Conservation (phyloP, 192 early-diverging fungal genomes). For the Rhizoclosmatium sp. region DNA sequence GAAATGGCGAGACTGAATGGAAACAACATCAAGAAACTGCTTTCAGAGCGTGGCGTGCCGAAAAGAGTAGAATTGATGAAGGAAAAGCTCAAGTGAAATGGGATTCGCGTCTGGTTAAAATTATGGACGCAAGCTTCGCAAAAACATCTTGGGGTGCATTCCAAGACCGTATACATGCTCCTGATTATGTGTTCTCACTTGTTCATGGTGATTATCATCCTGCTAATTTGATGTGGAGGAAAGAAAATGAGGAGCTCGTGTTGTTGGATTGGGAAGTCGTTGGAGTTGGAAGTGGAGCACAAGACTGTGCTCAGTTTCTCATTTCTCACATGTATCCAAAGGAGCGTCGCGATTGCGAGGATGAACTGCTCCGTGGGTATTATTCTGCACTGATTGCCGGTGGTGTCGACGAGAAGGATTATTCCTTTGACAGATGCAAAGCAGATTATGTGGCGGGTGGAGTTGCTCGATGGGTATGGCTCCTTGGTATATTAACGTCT, state of each 20-base stretch:
- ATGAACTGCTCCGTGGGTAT: conserved; percentile 3
- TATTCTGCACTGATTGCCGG: not conserved
- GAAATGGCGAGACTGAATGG: conserved; percentile 4
- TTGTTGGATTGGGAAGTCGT: conserved; percentile 30
- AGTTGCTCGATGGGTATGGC: conserved; percentile 19
- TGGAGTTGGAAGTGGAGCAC: conserved; percentile 12
- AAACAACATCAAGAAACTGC: not conserved
- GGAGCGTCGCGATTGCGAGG: conserved; percentile 5
- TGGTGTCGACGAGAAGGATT: not conserved
- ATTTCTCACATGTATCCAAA: conserved; percentile 32
- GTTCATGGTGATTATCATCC: conserved; percentile 31
- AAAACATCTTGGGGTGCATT: conserved; percentile 8
- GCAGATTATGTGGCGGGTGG: conserved; percentile 14
- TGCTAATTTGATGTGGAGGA: conserved; percentile 24
- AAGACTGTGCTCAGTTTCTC: conserved; percentile 20
- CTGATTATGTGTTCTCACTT: conserved; percentile 13
- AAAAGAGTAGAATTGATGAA: not conserved
- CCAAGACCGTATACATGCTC: not conserved
- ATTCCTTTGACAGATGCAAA: conserved; percentile 9
- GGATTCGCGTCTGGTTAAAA: not conserved
- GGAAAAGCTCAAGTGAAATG: not conserved
- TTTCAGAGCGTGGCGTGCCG: not conserved
- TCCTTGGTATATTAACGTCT: not conserved
- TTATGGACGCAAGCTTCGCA: conserved; percentile 14
- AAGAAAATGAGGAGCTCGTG: not conserved